Conservation (phyloP, 2,329 filamentous ascomycete genomes). For the Aspergillus thermomutatus region DNA sequence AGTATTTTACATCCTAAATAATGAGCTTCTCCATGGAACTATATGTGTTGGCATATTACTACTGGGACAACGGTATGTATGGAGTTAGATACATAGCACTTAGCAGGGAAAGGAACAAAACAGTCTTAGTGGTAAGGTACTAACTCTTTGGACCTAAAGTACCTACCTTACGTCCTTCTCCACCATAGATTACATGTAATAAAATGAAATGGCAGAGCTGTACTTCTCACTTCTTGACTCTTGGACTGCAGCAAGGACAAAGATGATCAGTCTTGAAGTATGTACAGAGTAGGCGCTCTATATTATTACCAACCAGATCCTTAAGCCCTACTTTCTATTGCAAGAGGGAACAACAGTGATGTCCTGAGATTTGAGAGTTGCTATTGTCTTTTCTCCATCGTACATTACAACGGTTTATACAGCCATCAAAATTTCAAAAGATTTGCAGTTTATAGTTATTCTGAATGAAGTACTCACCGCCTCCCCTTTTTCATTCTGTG, state of each 20-base stretch:
- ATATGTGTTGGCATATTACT: neutral
- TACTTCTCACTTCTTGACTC: neutral
- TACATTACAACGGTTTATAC: neutral
- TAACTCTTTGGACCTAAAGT: neutral
- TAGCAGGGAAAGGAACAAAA: neutral
- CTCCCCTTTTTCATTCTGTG: conserved; percentile 8
- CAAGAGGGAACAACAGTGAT: neutral
- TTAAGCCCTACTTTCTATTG: neutral
- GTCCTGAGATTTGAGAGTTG: neutral
- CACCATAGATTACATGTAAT: neutral
- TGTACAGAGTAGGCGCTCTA: neutral
- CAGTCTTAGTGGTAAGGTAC: neutral
- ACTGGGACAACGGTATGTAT: neutral
- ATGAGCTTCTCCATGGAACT: neutral
- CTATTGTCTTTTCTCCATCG: neutral
- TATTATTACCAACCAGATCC: neutral
- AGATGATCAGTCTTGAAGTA: neutral
- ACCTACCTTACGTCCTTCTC: neutral
- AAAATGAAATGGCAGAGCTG: neutral
- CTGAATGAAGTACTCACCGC: conserved; percentile 10
- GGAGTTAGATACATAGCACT: neutral
- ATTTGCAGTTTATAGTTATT: neutral
- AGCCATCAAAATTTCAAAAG: neutral
- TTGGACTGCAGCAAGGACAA: neutral
- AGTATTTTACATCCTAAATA: neutral